Evolutionary conservation across 352 stramenopile genomes (phyloP).

Genomic region (Phytophthora chlamydospora): DNA sequence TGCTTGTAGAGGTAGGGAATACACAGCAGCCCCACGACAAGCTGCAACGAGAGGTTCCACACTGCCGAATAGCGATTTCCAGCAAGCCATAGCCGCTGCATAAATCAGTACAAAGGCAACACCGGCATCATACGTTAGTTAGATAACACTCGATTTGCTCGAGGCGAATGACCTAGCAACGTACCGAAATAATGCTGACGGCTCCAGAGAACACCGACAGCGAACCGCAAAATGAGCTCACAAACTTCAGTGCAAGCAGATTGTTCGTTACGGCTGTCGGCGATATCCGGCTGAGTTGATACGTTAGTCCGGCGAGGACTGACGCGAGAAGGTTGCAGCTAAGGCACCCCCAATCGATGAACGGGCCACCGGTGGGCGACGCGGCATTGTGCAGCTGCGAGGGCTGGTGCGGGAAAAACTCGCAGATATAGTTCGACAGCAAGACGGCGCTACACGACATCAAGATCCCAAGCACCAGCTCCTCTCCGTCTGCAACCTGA

Average conservation of each 20-base stretch:
- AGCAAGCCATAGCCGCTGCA: conserved; percentile 54
- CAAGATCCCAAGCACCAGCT: conserved; percentile 71
- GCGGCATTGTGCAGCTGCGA: conserved; percentile 17
- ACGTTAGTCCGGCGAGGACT: conserved; percentile 53
- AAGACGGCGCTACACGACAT: conserved; percentile 74
- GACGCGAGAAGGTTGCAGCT: conserved; percentile 63
- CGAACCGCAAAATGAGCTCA: conserved; percentile 80
- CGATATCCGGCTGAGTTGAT: conserved; percentile 57
- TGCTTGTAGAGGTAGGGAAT: conserved; percentile 66
- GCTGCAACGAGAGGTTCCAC: conserved; percentile 57
- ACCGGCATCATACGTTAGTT: background rate
- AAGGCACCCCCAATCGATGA: conserved; percentile 66
- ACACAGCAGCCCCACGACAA: conserved; percentile 59
- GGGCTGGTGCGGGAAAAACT: conserved; percentile 28
- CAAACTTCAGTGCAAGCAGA: conserved; percentile 72
- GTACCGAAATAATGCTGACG: conserved; percentile 61
- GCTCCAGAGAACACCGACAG: conserved; percentile 67
- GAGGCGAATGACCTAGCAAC: background rate
- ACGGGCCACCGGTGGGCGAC: conserved; percentile 21
- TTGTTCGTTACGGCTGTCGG: conserved; percentile 52
- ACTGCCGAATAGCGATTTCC: conserved; percentile 50
- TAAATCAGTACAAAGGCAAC: background rate
- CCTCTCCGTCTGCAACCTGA: conserved; percentile 68
- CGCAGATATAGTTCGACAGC: conserved; percentile 58
- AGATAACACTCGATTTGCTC: background rate